These are phyloP conservation scores for Capsicum chinense DNA, from an alignment of 257 asterid genomes.

Conservation along the genomic window DNA sequence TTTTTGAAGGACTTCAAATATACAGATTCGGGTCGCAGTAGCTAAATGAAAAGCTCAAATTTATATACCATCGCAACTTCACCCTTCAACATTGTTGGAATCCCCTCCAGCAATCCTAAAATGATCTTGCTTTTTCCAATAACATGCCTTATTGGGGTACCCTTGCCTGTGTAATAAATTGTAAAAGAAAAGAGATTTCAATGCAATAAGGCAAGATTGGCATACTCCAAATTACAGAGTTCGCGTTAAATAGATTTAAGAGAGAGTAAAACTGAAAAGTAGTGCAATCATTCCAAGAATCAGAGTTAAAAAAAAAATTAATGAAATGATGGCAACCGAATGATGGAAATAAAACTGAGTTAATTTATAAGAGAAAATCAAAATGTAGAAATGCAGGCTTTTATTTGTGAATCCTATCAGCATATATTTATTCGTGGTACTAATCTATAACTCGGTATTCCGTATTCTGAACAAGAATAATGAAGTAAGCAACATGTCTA, in stretches of 20 bases:
- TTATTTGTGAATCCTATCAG: not conserved
- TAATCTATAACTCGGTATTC: not conserved
- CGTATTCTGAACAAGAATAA: not conserved
- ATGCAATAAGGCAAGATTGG: not conserved
- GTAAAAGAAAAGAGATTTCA: constrained; percentile 26
- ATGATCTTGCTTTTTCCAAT: constrained; percentile 91
- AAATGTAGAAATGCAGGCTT: not conserved
- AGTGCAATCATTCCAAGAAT: not conserved
- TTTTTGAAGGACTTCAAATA: not conserved
- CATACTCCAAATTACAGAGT: not conserved
- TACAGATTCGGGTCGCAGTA: not conserved
- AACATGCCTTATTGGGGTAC: constrained; percentile 74
- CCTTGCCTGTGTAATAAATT: constrained; percentile 59
- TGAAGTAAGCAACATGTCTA: not conserved
- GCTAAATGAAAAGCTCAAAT: constrained; percentile 16
- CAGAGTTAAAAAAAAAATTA: not conserved
- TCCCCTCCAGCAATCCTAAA: constrained; percentile 89
- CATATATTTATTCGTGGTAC: not conserved
- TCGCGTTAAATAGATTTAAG: not conserved
- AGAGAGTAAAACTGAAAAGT: not conserved
- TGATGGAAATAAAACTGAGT: not conserved
- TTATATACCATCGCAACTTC: constrained; percentile 86
- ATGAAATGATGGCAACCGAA: not conserved
- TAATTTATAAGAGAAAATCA: not conserved
- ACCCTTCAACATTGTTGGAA: constrained; percentile 84